Percentiles rank a stretch among this genome's conserved stretches.
phyloP scores from a whole-genome alignment of 1,284 basidiomycete species.

The Sporisorium scitamineum region DNA sequence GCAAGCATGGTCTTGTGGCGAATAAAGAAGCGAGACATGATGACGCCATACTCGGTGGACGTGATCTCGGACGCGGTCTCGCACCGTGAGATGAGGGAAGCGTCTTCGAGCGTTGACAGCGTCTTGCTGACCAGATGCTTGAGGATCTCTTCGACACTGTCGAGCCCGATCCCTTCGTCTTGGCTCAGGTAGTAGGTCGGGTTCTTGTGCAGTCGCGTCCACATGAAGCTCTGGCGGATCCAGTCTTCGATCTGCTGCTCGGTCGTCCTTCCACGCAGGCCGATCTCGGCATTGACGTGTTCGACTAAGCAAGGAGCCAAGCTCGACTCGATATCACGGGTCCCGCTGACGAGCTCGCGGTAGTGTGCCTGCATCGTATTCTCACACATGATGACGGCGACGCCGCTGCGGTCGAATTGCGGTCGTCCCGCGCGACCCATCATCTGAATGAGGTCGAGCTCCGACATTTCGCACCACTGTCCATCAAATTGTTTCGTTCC shows the following conservation, averaged over 20 bases:
- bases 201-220: conserved; percentile 52
- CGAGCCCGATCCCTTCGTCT: conserved; percentile 41
- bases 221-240: conserved; percentile 51
- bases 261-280: conserved; percentile 24
- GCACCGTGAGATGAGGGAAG: conserved; percentile 29
- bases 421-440: conserved; percentile 83
- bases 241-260: conserved; percentile 33
- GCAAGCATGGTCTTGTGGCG: conserved; percentile 53
- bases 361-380: conserved; percentile 47
- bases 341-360: conserved; percentile 47
- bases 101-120: conserved; percentile 26
- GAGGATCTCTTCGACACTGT: conserved; percentile 43
- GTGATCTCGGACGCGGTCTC: conserved; percentile 16
- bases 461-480: conserved; percentile 55
- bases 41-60: conserved; percentile 54
- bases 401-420: conserved; percentile 79
- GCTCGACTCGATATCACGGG: conserved; percentile 52
- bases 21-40: conserved; percentile 58
- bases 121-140: conserved; percentile 34
- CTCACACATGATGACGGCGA: conserved; percentile 64
- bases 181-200: conserved; percentile 46
- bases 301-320: conserved; percentile 52
- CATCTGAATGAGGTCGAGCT: conserved; percentile 73
- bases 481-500: conserved; percentile 58
- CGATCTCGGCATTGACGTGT: conserved; percentile 61